These are phyloP conservation scores for Artemisia tridentata DNA, from an alignment of 129 eudicot species.

Conservation along the genomic window DNA sequence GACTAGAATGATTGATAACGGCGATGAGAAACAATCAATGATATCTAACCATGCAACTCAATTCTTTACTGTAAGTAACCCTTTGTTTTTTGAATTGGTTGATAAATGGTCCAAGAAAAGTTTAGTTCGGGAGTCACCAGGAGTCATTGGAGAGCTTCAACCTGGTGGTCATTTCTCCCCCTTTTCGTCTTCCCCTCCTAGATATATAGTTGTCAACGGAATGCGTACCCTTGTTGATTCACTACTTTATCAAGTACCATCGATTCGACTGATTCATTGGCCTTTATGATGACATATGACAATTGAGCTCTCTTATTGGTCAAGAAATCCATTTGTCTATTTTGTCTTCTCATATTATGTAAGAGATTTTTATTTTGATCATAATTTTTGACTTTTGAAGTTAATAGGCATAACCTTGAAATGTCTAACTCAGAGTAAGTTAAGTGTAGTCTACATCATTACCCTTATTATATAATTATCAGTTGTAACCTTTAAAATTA, in stretches of 20 bases:
- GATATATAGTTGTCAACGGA: slow-evolving; percentile 78
- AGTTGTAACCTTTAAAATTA: background rate
- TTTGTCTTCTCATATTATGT: no score
- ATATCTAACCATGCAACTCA: slow-evolving; percentile 85
- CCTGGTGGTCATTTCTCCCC: slow-evolving; percentile 74
- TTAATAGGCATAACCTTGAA: background rate
- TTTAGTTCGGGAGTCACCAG: no score
- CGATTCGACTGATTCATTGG: no score
- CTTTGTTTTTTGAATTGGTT: no score
- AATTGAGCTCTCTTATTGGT: no score
- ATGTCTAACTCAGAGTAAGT: background rate
- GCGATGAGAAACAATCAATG: slow-evolving; percentile 54
- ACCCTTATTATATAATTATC: background rate
- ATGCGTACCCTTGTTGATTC: slow-evolving; percentile 95
- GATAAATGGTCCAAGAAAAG: no score
- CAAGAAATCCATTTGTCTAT: no score
- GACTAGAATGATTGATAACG: no score
- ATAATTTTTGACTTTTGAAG: background rate
- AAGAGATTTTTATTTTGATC: background rate
- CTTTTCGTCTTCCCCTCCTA: slow-evolving; percentile 53
- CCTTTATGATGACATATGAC: background rate
- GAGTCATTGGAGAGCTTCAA: no score
- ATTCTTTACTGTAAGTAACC: no score
- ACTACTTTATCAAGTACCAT: slow-evolving; percentile 66
- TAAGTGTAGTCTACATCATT: background rate